These are phyloP conservation scores for Triticum urartu DNA, from an alignment of 176 grass and related monocot species.

Conservation along the genomic window DNA sequence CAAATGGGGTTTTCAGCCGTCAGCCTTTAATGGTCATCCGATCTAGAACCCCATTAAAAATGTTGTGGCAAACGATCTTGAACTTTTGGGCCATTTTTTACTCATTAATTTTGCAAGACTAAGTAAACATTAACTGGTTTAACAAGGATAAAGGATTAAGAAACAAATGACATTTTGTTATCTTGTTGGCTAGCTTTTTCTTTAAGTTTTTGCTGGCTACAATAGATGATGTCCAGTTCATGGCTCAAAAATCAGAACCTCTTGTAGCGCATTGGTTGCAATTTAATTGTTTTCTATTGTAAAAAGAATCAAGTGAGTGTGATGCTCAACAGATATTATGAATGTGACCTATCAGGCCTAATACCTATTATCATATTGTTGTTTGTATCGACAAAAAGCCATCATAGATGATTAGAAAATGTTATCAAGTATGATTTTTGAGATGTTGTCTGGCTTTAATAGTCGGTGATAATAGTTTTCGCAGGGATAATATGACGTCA, in stretches of 20 bases:
- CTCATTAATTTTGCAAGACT: not conserved
- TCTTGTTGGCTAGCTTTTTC: not conserved
- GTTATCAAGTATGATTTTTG: not conserved
- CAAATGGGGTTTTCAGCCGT: not conserved
- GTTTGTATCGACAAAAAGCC: not conserved
- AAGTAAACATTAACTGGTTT: not conserved
- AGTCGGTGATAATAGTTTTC: too few species aligned
- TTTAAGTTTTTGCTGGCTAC: not conserved
- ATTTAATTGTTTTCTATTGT: not conserved
- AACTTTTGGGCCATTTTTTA: not conserved
- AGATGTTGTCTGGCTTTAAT: not conserved
- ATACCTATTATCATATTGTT: not conserved
- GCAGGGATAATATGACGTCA: too few species aligned
- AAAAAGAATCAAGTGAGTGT: not conserved
- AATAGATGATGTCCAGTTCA: not conserved
- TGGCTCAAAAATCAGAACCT: not conserved
- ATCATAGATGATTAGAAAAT: not conserved
- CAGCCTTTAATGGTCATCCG: not conserved
- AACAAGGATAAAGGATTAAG: not conserved
- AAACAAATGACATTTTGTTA: not conserved
- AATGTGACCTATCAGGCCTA: not conserved
- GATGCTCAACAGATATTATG: not conserved
- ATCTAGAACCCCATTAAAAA: too few species aligned
- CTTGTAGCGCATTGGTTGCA: too few species aligned
- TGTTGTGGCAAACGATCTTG: not conserved